A percentile compares a stretch with the other conserved stretches of the same genome.
Conservation (phyloP, 1,139 yeast species). For the Kazachstania sp. region DNA sequence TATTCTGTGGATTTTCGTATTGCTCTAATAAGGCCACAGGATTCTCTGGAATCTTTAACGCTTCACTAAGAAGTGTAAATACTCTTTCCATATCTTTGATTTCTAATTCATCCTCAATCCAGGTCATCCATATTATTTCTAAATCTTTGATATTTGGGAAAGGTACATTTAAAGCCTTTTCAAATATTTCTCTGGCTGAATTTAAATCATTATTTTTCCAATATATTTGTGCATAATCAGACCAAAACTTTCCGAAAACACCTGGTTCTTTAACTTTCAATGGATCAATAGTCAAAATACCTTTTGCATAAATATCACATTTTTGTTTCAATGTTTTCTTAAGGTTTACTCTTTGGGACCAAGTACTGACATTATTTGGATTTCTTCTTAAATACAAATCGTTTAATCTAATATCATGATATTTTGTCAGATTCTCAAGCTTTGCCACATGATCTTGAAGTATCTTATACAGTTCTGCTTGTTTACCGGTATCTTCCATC, state of each 20-base stretch:
- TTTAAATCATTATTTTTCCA: conserved; percentile 45
- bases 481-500: conserved; percentile 20
- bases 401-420: conserved; percentile 50
- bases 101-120: conserved; percentile 55
- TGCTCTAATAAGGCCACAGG: conserved; percentile 20
- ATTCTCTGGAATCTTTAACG: conserved; percentile 39
- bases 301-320: conserved; percentile 54
- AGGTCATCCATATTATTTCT: conserved; percentile 57
- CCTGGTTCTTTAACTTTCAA: conserved; percentile 39
- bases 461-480: conserved; percentile 13
- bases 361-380: conserved; percentile 51
- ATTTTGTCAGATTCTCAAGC: conserved; percentile 49
- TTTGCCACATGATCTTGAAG: conserved; percentile 39
- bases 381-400: conserved; percentile 62
- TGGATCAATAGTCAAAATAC: conserved; percentile 63
- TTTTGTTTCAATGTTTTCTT: conserved; percentile 36
- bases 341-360: conserved; percentile 56
- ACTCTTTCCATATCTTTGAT: conserved; percentile 47
- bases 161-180: conserved; percentile 65
- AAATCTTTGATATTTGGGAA: conserved; percentile 55
- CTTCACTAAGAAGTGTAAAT: conserved; percentile 42
- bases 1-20: conserved; percentile 23
- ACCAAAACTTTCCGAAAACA: conserved; percentile 54
- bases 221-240: conserved; percentile 58
- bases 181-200: conserved; percentile 56